phyloP scores from a whole-genome alignment of 768 basidiomycete genomes.

The Lactarius tabidus region DNA sequence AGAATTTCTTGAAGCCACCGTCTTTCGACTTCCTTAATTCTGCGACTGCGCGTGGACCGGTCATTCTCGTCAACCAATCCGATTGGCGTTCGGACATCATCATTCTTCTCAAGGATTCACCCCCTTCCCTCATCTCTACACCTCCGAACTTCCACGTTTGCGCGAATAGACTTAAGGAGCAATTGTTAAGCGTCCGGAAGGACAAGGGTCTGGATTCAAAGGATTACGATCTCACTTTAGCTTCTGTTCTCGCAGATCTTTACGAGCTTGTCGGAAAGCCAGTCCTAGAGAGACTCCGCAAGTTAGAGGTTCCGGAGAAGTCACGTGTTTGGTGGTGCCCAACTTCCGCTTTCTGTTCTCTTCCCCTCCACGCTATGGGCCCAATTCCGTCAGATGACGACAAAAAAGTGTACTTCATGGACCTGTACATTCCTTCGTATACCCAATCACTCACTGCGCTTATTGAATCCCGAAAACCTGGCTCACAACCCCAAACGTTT shows the following conservation, averaged over 20 bases:
- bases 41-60: not conserved
- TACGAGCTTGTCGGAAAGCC: slow-evolving; percentile 6
- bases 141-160: not conserved
- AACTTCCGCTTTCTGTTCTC: too few relatives aligned
- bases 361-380: too few relatives aligned
- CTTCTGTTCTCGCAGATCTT: not conserved
- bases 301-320: not conserved
- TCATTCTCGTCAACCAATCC: slow-evolving; percentile 1
- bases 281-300: not conserved
- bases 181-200: not conserved
- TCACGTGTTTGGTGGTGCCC: too few relatives aligned
- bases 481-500: too few relatives aligned
- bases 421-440: slow-evolving; percentile 19
- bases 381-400: too few relatives aligned
- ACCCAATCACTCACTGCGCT: slow-evolving; percentile 13
- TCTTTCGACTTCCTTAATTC: not conserved
- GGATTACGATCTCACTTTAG: not conserved
- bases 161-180: not conserved
- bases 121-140: slow-evolving; percentile 42
- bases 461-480: slow-evolving; percentile 1
- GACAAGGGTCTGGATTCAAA: not conserved
- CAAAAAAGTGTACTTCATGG: not conserved
- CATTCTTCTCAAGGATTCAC: slow-evolving; percentile 36
- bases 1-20: not conserved
- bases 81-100: not conserved